Base-by-base conservation (phyloP, 2,329 filamentous ascomycete species). In the Fusarium tupiense region DNA sequence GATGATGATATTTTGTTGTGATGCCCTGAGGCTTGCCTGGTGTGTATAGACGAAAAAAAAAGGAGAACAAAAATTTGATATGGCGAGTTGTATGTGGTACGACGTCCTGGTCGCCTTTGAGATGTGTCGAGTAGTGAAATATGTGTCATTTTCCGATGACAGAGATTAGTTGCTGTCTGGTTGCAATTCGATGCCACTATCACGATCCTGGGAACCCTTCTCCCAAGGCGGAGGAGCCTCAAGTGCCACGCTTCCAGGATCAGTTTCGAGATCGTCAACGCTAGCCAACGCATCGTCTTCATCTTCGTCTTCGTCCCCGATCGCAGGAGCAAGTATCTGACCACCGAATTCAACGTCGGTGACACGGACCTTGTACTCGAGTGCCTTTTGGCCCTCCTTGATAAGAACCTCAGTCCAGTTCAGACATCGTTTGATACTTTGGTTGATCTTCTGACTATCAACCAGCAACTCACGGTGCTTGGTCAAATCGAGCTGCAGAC, bases 401-500 rank as follows among this genome's bases (percentile, higher is more conserved):
- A 99, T 98, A 50, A 99, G 88, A 72, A 93, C 92, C 80, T 99
- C 96, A 0, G 95, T 97, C 89, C 94, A 96, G 74, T 91, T 91
- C 40, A 98, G 87, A 81, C 96, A 99, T 54, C 94, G 89, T 82
- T 94, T 97, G 52, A 99, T 88, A 81, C 94, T 97, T 81, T 97
- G 94, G 80, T 98, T 98, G 87, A 98, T 95, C 84, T 95, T 97
- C 79, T 98, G 95, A 75, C 93, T 96, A 81, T 98, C 95, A 44
- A 95, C 86, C 14, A 99, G 89, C 3, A 98, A 86, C 79, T 98
- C 93, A 75, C 95, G 94, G 81, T 99, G 96, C 80, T 95, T 96
- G 8, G 91, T 89, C 2, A 99, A 87, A 82, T 99, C 96, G 9
- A 95, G 87, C 76, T 93, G 90, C n/a, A 98, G 86, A 37, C 94